These are phyloP conservation scores for Hymenoscyphus linearis DNA, from an alignment of 2,329 filamentous ascomycete genomes.

Conservation along the genomic window DNA sequence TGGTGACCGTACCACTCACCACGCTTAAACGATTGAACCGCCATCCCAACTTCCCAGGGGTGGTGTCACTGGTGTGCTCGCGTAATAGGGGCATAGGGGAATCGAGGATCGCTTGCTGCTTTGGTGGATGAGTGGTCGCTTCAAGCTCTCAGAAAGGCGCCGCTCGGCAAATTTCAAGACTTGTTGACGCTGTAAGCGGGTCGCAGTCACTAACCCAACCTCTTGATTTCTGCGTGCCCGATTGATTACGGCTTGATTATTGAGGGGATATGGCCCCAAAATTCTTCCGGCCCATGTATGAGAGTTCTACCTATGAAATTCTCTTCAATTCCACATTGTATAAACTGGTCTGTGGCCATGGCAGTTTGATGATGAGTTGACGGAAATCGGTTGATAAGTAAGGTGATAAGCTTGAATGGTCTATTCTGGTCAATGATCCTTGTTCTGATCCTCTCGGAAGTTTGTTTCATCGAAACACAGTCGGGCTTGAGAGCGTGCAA, in stretches of 20 bases:
- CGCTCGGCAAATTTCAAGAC: slow-evolving; percentile 21
- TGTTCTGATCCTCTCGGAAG: slow-evolving; percentile 23
- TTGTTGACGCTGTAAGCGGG: slow-evolving; percentile 23
- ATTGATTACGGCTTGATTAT: neutral
- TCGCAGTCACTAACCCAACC: neutral
- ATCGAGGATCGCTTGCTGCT: neutral
- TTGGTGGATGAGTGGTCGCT: slow-evolving; percentile 10
- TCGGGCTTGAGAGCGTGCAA: slow-evolving; percentile 14
- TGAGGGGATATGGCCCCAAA: neutral
- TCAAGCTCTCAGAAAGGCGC: slow-evolving; percentile 22
- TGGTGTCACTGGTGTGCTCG: too few species aligned
- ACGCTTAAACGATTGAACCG: neutral
- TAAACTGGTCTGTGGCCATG: neutral
- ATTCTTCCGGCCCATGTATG: neutral
- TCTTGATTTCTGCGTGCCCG: neutral
- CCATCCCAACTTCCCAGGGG: neutral
- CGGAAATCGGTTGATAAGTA: neutral
- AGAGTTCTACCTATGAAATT: neutral
- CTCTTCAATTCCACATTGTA: neutral
- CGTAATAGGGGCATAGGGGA: neutral
- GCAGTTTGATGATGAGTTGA: neutral
- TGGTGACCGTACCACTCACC: neutral
- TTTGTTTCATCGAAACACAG: slow-evolving; percentile 30
- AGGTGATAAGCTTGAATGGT: slow-evolving; percentile 2
- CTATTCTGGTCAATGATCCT: slow-evolving; percentile 17